Percentiles rank a stretch among this genome's conserved stretches.
These are phyloP conservation scores for Lepidium didymum DNA, from an alignment of 345 rosid genomes.

Conservation along the genomic window DNA sequence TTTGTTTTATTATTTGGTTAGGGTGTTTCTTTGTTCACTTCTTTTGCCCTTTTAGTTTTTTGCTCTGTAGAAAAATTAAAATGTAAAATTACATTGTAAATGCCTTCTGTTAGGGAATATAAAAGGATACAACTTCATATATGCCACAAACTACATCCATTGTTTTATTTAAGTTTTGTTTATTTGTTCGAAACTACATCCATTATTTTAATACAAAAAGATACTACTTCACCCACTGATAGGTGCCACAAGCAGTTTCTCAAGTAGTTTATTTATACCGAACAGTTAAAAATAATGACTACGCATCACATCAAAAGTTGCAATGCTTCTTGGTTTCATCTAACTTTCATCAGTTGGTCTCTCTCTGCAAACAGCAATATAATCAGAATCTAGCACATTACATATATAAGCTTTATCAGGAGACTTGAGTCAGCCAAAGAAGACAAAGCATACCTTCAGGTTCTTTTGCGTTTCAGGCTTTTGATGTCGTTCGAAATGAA, in stretches of 20 bases:
- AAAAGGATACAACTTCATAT: background rate
- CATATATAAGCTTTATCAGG: background rate
- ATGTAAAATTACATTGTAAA: slow-evolving; percentile 23
- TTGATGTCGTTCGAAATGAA: slow-evolving; percentile 38
- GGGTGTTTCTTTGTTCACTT: background rate
- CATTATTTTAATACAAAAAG: no score
- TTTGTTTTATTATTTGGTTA: slow-evolving; percentile 16
- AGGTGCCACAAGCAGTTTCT: no score
- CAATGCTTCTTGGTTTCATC: no score
- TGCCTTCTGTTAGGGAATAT: background rate
- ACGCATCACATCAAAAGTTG: no score
- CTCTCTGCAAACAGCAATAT: no score
- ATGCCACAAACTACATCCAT: no score
- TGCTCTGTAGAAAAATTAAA: background rate
- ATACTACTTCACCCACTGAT: no score
- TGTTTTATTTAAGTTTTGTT: no score
- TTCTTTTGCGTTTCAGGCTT: slow-evolving; percentile 46
- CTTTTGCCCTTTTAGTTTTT: background rate
- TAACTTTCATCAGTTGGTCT: no score
- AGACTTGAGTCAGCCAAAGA: slow-evolving; percentile 5
- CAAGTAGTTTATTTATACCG: no score
- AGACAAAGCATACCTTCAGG: slow-evolving; percentile 23
- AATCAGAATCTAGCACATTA: background rate
- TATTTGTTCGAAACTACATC: no score
- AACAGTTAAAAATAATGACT: no score